phyloP scores from a whole-genome alignment of 2,329 filamentous ascomycete species.

The Hortaea werneckii region DNA sequence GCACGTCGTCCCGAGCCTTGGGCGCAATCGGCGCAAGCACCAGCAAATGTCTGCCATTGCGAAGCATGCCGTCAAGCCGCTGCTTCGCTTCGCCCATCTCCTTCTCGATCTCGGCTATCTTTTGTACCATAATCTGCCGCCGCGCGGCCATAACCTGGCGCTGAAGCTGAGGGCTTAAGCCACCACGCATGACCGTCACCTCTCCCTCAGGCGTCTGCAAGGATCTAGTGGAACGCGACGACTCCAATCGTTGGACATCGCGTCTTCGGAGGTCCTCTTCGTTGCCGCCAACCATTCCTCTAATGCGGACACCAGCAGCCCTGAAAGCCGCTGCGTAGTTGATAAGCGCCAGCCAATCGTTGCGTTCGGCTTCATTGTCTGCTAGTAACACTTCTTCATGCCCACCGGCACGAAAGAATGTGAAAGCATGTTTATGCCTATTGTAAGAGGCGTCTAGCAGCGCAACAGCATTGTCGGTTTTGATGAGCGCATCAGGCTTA shows the following conservation, averaged over 20 bases:
- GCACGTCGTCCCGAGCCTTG: conserved; percentile 76
- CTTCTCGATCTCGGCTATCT: conserved; percentile 73
- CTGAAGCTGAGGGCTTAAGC: conserved; percentile 55
- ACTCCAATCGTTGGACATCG: conserved; percentile 61
- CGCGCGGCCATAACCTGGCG: conserved; percentile 77
- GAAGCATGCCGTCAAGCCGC: conserved; percentile 69
- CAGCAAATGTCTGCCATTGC: conserved; percentile 83
- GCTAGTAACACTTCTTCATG: conserved; percentile 85
- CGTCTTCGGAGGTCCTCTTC: conserved; percentile 60
- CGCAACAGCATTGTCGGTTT: conserved; percentile 85
- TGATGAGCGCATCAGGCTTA: conserved; percentile 88
- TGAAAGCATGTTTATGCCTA: conserved; percentile 91
- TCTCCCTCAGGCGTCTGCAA: conserved; percentile 62
- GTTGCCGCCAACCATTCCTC: conserved; percentile 72
- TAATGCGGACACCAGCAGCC: conserved; percentile 81
- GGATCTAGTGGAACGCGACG: conserved; percentile 37
- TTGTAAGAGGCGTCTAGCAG: conserved; percentile 78
- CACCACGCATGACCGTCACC: conserved; percentile 50
- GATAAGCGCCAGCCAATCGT: conserved; percentile 91
- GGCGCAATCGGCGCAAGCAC: conserved; percentile 82
- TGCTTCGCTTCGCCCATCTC: conserved; percentile 63
- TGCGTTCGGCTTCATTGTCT: conserved; percentile 82
- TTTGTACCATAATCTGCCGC: conserved; percentile 69
- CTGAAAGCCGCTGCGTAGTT: conserved; percentile 95
- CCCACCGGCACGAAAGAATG: conserved; percentile 77